Conservation (phyloP, 2,329 filamentous ascomycete species). For the Lithohypha guttulata region DNA sequence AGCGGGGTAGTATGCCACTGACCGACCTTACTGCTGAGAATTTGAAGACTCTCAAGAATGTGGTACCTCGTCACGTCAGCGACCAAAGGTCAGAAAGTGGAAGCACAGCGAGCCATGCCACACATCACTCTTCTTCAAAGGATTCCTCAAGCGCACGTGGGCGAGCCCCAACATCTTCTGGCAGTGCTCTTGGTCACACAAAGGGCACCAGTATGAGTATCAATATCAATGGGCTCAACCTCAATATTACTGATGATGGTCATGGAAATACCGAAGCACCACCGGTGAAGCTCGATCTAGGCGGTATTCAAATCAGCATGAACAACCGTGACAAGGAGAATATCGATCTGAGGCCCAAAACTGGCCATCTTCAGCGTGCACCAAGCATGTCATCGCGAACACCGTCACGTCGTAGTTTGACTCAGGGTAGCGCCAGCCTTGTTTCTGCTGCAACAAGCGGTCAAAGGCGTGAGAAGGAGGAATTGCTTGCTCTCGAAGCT, state of each 20-base stretch:
- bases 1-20: constrained; percentile 12
- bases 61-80: constrained; percentile 10
- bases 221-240: constrained; percentile 10
- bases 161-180: background rate
- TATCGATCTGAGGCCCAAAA: constrained; percentile 1
- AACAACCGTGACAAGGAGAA: constrained; percentile 10
- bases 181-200: background rate
- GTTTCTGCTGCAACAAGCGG: constrained; percentile 2
- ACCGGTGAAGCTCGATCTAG: constrained; percentile 5
- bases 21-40: constrained; percentile 18
- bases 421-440: constrained; percentile 4
- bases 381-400: constrained; percentile 8
- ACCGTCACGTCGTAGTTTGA: constrained; percentile 7
- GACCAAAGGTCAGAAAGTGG: constrained; percentile 17
- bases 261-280: background rate
- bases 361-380: constrained; percentile 5
- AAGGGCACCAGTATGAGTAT: constrained; percentile 6
- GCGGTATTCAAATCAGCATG: constrained; percentile 8
- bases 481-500: constrained; percentile 3
- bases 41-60: constrained; percentile 15
- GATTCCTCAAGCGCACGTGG: constrained; percentile 15
- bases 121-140: constrained; percentile 21
- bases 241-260: constrained; percentile 9
- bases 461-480: constrained; percentile 3
- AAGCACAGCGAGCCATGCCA: constrained; percentile 19